A percentile compares a stretch with the other conserved stretches of the same genome.
phyloP scores from a whole-genome alignment of 768 basidiomycete species.

The Lepiota venenata region DNA sequence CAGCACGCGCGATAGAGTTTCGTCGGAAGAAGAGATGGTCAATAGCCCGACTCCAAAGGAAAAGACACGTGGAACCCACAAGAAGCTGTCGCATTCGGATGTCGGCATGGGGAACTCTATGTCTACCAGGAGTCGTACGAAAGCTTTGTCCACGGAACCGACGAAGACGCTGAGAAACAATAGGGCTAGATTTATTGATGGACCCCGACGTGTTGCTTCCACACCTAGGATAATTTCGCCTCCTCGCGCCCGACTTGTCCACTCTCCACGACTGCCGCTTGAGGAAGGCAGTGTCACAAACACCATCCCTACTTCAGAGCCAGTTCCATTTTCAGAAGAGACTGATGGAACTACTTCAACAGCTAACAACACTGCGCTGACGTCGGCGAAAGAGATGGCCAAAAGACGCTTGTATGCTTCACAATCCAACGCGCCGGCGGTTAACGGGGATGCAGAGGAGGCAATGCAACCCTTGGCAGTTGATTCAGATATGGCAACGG shows the following conservation, averaged over 20 bases:
- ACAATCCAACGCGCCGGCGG: not conserved
- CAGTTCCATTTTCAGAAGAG: not conserved
- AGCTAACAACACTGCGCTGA: not conserved
- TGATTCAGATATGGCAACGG: not conserved
- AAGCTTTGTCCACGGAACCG: constrained; percentile 1
- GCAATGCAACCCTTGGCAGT: not conserved
- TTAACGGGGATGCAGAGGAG: not conserved
- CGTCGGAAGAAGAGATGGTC: not conserved
- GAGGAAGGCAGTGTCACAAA: not conserved
- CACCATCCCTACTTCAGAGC: not conserved
- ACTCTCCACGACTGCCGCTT: not conserved
- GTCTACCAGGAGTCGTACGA: constrained; percentile 7
- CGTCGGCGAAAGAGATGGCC: not conserved
- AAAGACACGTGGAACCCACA: not conserved
- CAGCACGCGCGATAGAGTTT: not conserved
- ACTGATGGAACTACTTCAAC: not conserved
- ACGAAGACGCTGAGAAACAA: constrained; percentile 4
- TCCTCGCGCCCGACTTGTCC: constrained; percentile 12
- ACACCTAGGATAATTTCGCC: constrained; percentile 23
- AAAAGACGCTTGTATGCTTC: not conserved
- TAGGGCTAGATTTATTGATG: not conserved
- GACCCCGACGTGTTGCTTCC: not conserved
- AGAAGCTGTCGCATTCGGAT: not conserved
- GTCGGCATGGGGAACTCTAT: constrained; percentile 1
- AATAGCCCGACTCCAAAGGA: not conserved